phyloP scores from a whole-genome alignment of 371 early-diverging fungal genomes.

The Conidiobolus incongruus region DNA sequence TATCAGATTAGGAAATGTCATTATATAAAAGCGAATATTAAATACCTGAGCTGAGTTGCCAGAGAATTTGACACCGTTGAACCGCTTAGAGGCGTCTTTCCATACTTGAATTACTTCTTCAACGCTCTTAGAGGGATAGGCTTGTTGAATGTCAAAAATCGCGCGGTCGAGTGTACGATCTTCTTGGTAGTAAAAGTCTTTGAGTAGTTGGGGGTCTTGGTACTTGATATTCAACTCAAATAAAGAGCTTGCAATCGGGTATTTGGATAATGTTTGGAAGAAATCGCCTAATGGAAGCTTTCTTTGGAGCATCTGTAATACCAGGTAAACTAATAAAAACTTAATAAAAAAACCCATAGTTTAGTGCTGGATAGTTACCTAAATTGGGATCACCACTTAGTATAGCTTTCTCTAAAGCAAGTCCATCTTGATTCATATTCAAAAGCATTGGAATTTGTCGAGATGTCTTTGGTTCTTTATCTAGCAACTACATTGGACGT shows the following conservation, averaged over 20 bases:
- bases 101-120: neutral
- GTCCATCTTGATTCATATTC: slow-evolving; percentile 74
- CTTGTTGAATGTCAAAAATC: slow-evolving; percentile 28
- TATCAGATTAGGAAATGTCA: too few relatives aligned
- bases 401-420: slow-evolving; percentile 73
- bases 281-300: slow-evolving; percentile 69
- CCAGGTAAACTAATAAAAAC: slow-evolving; percentile 49
- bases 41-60: too few relatives aligned
- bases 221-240: slow-evolving; percentile 63
- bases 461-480: slow-evolving; percentile 81
- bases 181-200: slow-evolving; percentile 88
- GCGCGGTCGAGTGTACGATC: slow-evolving; percentile 61
- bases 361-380: slow-evolving; percentile 15
- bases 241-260: slow-evolving; percentile 56
- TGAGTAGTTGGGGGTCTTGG: slow-evolving; percentile 49
- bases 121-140: slow-evolving; percentile 18
- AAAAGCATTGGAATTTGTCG: slow-evolving; percentile 85
- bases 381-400: slow-evolving; percentile 89
- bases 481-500: slow-evolving; percentile 30
- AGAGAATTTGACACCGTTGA: neutral
- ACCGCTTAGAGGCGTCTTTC: neutral
- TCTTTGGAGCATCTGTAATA: slow-evolving; percentile 65
- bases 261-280: slow-evolving; percentile 59
- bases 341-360: neutral
- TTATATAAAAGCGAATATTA: too few relatives aligned